Evolutionary conservation across 495 filamentous ascomycete species (phyloP).

Genomic region (Tuber indicum): DNA sequence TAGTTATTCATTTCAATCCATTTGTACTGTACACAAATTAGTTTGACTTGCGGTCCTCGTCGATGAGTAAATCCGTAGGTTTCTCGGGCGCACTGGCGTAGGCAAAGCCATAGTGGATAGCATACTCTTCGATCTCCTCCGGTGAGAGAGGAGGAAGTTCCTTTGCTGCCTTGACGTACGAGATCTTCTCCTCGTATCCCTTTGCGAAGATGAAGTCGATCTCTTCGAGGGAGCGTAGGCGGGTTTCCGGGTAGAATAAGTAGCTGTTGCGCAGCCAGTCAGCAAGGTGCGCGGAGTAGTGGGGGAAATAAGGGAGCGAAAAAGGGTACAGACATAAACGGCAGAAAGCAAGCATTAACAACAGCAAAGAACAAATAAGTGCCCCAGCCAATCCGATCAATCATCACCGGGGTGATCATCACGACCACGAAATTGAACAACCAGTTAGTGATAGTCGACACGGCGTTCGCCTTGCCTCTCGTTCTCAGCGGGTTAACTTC

Average conservation of each 20-base stretch:
- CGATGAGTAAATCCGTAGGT: background rate
- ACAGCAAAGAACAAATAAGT: constrained; percentile 74
- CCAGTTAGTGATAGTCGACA: constrained; percentile 73
- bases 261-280: constrained; percentile 47
- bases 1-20: background rate
- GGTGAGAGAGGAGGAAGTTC: constrained; percentile 62
- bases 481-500: constrained; percentile 73
- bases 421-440: constrained; percentile 75
- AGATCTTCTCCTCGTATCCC: constrained; percentile 66
- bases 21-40: background rate
- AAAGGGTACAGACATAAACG: constrained; percentile 52
- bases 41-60: background rate
- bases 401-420: constrained; percentile 73
- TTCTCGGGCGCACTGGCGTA: constrained; percentile 38
- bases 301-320: too few relatives aligned
- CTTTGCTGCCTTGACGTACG: constrained; percentile 62
- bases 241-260: constrained; percentile 56
- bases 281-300: background rate
- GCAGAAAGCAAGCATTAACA: constrained; percentile 64
- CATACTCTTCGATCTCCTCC: constrained; percentile 59
- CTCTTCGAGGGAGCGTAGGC: constrained; percentile 62
- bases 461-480: constrained; percentile 66
- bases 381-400: constrained; percentile 61
- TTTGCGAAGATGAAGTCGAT: constrained; percentile 79
- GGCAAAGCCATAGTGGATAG: constrained; percentile 55